phyloP scores from a whole-genome alignment of 1,284 basidiomycete species.

The Calocybe gambosa region DNA sequence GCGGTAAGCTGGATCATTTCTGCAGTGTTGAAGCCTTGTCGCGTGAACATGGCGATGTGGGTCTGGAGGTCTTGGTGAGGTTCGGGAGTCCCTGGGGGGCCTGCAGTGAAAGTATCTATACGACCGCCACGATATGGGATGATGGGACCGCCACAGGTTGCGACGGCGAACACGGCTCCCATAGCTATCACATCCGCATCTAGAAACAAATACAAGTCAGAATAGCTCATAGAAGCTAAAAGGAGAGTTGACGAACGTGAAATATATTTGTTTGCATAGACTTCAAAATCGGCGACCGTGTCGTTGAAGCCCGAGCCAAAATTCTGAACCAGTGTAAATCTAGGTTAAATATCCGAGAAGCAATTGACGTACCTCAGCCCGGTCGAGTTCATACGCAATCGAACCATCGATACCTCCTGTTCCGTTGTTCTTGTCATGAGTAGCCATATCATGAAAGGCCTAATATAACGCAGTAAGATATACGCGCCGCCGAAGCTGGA shows the following conservation, averaged over 20 bases:
- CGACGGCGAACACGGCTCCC: slow-evolving; percentile 22
- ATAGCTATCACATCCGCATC: slow-evolving; percentile 26
- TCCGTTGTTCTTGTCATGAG: slow-evolving; percentile 22
- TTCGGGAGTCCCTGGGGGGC: slow-evolving; percentile 24
- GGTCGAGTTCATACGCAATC: slow-evolving; percentile 25
- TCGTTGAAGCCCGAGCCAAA: slow-evolving; percentile 21
- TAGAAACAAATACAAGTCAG: slow-evolving; percentile 5
- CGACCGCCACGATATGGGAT: slow-evolving; percentile 27
- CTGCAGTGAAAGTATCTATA: slow-evolving; percentile 22
- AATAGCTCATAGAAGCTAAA: neutral
- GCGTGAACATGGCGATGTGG: slow-evolving; percentile 21
- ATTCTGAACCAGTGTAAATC: slow-evolving; percentile 14
- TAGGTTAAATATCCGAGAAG: neutral
- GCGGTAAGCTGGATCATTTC: slow-evolving; percentile 30
- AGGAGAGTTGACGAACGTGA: slow-evolving; percentile 26
- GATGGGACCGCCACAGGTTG: slow-evolving; percentile 25
- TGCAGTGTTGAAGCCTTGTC: slow-evolving; percentile 22
- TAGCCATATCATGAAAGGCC: slow-evolving; percentile 27
- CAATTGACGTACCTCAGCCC: slow-evolving; percentile 17
- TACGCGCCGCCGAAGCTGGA: neutral
- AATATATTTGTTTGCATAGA: slow-evolving; percentile 33
- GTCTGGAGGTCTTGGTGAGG: slow-evolving; percentile 23
- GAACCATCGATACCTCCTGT: slow-evolving; percentile 29
- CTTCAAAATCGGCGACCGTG: slow-evolving; percentile 33
- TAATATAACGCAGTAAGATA: slow-evolving; percentile 3